Conservation (phyloP, 176 grass and related monocot genomes). For the Carex myosuroides region DNA sequence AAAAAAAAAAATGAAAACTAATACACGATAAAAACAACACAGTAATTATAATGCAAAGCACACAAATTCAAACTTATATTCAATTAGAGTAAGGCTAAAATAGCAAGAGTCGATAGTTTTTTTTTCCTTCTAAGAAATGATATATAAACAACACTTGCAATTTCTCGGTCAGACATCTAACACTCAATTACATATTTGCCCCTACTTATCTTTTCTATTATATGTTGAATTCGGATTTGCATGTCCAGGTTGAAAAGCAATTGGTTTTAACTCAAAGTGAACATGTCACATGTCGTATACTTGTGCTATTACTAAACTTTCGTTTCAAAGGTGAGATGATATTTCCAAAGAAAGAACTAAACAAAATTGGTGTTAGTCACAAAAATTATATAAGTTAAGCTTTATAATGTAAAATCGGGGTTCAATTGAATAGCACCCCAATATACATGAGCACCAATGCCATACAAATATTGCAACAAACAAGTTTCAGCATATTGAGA, state of each 20-base stretch:
- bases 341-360: neutral
- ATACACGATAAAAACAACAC: neutral
- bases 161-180: neutral
- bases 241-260: neutral
- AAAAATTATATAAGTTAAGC: neutral
- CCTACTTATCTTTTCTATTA: neutral
- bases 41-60: constrained; percentile 10
- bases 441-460: neutral
- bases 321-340: neutral
- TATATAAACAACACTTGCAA: neutral
- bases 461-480: neutral
- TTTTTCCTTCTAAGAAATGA: neutral
- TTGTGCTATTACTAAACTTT: neutral
- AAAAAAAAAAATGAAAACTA: constrained; percentile 9
- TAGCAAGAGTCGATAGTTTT: neutral
- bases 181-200: neutral
- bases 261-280: neutral
- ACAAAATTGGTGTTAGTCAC: neutral
- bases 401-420: neutral
- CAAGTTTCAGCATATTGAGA: neutral
- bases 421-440: neutral
- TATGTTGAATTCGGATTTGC: neutral
- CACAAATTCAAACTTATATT: neutral
- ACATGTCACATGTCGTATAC: neutral
- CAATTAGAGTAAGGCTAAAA: neutral